These are phyloP conservation scores for Alternaria triticimaculans DNA, from an alignment of 2,329 filamentous ascomycete genomes.

Conservation along the genomic window DNA sequence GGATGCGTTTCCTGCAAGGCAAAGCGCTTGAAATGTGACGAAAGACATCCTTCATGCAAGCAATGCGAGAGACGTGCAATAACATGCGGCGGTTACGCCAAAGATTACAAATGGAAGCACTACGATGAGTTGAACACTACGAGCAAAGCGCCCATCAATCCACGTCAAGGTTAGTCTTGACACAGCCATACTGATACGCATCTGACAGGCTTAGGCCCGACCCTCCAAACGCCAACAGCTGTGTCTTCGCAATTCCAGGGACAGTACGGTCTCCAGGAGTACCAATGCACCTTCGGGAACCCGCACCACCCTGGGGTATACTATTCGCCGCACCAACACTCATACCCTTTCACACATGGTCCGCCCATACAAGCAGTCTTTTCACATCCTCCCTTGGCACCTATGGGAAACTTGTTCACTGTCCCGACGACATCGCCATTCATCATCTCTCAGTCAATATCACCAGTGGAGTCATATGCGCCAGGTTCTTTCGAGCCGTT, in stretches of 20 bases:
- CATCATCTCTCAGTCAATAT: constrained; percentile 32
- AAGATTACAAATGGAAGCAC: constrained; percentile 76
- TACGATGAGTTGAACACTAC: constrained; percentile 69
- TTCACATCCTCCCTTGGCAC: constrained; percentile 15
- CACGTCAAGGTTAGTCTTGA: constrained; percentile 54
- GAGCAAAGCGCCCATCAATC: constrained; percentile 51
- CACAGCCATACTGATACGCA: background rate
- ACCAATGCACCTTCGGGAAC: constrained; percentile 13
- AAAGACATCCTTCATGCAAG: constrained; percentile 71
- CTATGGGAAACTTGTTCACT: constrained; percentile 12
- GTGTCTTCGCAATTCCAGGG: constrained; percentile 7
- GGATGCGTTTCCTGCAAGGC: constrained; percentile 77
- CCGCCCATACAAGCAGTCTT: constrained; percentile 18
- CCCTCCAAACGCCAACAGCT: constrained; percentile 7
- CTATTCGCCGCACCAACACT: constrained; percentile 17
- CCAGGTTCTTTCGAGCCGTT: constrained; percentile 45
- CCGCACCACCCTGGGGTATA: constrained; percentile 12
- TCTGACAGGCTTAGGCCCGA: constrained; percentile 22
- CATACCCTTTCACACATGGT: constrained; percentile 15
- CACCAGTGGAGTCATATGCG: constrained; percentile 42
- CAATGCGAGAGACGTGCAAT: constrained; percentile 72
- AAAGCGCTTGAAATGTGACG: constrained; percentile 76
- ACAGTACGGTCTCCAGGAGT: constrained; percentile 1
- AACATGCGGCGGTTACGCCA: constrained; percentile 73
- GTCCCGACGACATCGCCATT: constrained; percentile 31